These are phyloP conservation scores for Pachyrhizus erosus DNA, from an alignment of 306 rosid genomes.

Conservation along the genomic window DNA sequence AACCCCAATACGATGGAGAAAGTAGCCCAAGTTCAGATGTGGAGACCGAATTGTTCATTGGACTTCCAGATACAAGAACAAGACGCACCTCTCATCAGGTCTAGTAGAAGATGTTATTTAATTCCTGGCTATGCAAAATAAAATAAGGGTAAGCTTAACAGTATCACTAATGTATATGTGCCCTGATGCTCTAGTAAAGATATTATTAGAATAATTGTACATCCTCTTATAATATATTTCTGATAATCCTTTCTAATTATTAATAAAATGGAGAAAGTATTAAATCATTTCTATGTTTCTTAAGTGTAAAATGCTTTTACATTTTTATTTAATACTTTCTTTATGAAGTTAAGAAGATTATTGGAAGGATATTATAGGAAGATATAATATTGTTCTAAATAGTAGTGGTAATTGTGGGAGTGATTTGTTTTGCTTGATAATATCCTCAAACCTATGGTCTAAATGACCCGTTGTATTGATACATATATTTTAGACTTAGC, in stretches of 20 bases:
- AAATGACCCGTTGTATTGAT: constrained; percentile 12
- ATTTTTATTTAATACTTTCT: background rate
- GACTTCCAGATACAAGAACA: constrained; percentile 66
- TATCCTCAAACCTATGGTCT: constrained; percentile 19
- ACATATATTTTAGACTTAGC: background rate
- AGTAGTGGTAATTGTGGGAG: constrained; percentile 11
- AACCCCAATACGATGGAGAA: constrained; percentile 38
- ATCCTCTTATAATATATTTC: background rate
- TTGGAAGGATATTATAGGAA: background rate
- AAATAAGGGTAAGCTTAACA: constrained; percentile 32
- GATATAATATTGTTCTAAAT: constrained; percentile 2
- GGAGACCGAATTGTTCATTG: constrained; percentile 83
- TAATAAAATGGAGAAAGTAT: background rate
- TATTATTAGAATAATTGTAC: background rate
- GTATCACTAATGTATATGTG: constrained; percentile 39
- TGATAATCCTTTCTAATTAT: background rate
- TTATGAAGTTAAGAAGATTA: background rate
- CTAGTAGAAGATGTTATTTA: constrained; percentile 4
- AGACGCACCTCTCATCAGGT: constrained; percentile 37
- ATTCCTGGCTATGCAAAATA: constrained; percentile 15
- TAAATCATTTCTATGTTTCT: background rate
- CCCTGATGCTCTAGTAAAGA: constrained; percentile 19
- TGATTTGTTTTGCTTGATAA: background rate
- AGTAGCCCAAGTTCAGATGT: constrained; percentile 70
- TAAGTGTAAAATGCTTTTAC: background rate